These are phyloP conservation scores for Aspergillus sclerotioniger DNA, from an alignment of 495 filamentous ascomycete genomes.

Conservation along the genomic window DNA sequence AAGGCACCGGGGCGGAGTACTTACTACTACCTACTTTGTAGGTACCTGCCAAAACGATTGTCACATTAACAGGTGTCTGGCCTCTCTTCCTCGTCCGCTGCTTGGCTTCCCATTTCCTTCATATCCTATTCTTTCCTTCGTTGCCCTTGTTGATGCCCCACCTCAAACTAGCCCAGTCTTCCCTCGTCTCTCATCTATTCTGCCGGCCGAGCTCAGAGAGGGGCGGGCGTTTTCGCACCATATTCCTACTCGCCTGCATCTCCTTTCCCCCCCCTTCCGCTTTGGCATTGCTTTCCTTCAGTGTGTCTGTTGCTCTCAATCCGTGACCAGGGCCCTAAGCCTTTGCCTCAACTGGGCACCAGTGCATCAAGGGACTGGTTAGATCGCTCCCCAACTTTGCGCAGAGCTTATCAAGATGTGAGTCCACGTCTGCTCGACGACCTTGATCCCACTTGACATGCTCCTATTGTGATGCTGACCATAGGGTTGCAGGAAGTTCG, in stretches of 20 bases:
- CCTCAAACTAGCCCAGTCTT: neutral
- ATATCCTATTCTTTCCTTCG: constrained; percentile 3
- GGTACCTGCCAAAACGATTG: neutral
- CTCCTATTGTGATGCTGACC: constrained; percentile 10
- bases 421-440: constrained; percentile 7
- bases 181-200: neutral
- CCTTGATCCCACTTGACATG: neutral
- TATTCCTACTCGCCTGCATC: neutral
- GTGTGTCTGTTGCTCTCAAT: constrained; percentile 3
- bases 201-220: neutral
- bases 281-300: constrained; percentile 7
- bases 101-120: neutral
- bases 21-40: neutral
- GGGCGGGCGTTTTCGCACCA: neutral
- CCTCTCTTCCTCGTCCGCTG: neutral
- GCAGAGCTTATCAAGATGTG: constrained; percentile 34
- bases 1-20: too few relatives aligned
- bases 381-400: constrained; percentile 19
- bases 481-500: constrained; percentile 80
- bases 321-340: neutral
- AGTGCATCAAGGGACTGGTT: constrained; percentile 19
- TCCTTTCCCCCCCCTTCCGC: neutral
- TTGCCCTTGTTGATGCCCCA: neutral
- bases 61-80: neutral
- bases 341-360: constrained; percentile 9